Percentiles rank a stretch among this genome's conserved stretches.
Evolutionary conservation across 2,329 filamentous ascomycete species (phyloP).

Genomic region (Cephalotrichum gorgonifer): DNA sequence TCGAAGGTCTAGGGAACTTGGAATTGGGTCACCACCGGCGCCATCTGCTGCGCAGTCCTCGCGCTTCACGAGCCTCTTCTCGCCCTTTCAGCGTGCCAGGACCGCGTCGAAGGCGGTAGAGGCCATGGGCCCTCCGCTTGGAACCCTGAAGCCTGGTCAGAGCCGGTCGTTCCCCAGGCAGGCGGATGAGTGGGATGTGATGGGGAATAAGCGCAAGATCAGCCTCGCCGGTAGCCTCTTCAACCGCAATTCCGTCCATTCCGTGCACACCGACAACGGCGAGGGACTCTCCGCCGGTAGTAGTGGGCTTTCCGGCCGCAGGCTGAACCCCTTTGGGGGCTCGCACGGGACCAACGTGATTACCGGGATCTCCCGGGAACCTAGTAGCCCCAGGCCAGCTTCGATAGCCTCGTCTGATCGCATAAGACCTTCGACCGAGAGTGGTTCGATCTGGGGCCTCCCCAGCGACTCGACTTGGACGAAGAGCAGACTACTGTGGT

Average conservation of each 20-base stretch:
- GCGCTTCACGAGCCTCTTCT: conserved; percentile 42
- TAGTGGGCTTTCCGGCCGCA: conserved; percentile 28
- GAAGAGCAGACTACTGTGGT: conserved; percentile 58
- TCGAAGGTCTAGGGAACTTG: conserved; percentile 13
- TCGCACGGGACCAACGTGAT: conserved; percentile 33
- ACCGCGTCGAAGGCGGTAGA: conserved; percentile 46
- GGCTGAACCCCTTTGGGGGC: conserved; percentile 38
- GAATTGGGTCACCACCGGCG: conserved; percentile 28
- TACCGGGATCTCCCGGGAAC: conserved; percentile 43
- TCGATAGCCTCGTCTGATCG: conserved; percentile 62
- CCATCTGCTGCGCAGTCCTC: conserved; percentile 16
- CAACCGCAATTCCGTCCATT: conserved; percentile 38
- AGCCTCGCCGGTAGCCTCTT: conserved; percentile 51
- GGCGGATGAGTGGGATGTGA: conserved; percentile 43
- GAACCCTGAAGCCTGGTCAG: conserved; percentile 59
- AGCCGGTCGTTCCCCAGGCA: conserved; percentile 67
- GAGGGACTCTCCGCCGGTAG: conserved; percentile 17
- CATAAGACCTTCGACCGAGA: conserved; percentile 70
- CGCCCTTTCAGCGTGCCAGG: conserved; percentile 50
- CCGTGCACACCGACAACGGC: conserved; percentile 32
- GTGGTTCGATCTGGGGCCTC: conserved; percentile 62
- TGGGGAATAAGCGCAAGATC: conserved; percentile 43
- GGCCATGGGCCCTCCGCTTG: conserved; percentile 54
- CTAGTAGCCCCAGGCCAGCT: conserved; percentile 52
- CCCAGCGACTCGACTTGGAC: conserved; percentile 31